A percentile compares a stretch with the other conserved stretches of the same genome.
These are phyloP conservation scores for Gracilaria domingensis DNA, from an alignment of 23 red algal species.

Conservation along the genomic window DNA sequence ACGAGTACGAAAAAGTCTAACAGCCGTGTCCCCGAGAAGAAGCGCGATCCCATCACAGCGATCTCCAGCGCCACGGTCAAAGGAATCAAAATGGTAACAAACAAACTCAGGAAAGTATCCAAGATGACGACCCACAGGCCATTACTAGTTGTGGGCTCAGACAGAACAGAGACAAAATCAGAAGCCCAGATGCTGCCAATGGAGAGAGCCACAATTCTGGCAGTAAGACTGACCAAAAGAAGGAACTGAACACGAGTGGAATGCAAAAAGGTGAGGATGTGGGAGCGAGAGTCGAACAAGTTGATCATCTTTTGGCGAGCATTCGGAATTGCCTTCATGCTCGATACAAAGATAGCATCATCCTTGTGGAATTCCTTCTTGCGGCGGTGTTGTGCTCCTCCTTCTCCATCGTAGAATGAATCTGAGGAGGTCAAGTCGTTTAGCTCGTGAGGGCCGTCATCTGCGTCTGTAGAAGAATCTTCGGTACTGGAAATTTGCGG, in stretches of 20 bases:
- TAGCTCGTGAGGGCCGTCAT: not conserved
- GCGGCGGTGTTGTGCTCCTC: not conserved
- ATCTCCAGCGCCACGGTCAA: constrained; percentile 49
- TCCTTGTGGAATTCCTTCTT: constrained; percentile 30
- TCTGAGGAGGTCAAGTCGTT: not conserved
- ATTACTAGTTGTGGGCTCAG: not conserved
- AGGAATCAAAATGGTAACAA: constrained; percentile 21
- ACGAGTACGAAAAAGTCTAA: constrained; percentile 46
- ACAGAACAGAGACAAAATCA: not conserved
- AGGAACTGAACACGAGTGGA: constrained; percentile 50
- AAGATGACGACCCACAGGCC: constrained; percentile 32
- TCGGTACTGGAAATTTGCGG: not conserved
- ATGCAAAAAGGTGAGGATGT: constrained; percentile 61
- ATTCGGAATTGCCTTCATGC: constrained; percentile 6
- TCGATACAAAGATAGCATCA: constrained; percentile 11
- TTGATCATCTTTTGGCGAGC: constrained; percentile 32
- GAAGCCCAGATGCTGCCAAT: constrained; percentile 15
- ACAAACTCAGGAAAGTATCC: constrained; percentile 8
- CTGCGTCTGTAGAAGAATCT: not conserved
- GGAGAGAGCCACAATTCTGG: constrained; percentile 19
- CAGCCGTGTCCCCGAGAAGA: constrained; percentile 9
- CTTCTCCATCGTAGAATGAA: not conserved
- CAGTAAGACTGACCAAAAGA: constrained; percentile 31
- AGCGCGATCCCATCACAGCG: not conserved
- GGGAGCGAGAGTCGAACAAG: constrained; percentile 28